Conservation (phyloP, 257 asterid species). For the Przewalskia tangutica region DNA sequence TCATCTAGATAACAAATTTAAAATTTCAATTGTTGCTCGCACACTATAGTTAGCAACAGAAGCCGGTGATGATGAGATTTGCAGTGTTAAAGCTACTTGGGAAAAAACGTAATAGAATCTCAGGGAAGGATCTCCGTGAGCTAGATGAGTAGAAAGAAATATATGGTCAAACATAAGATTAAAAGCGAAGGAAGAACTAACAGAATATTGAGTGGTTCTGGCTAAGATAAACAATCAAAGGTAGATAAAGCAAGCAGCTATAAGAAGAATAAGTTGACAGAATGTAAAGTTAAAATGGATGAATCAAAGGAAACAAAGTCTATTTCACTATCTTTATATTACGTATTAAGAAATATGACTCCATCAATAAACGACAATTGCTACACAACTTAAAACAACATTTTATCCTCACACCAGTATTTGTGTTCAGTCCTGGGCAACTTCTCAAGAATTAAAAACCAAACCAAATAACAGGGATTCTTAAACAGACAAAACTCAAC, state of each 20-base stretch:
- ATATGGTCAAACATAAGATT: background rate
- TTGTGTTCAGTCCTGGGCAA: background rate
- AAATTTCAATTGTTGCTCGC: conserved; percentile 28
- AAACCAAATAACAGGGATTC: background rate
- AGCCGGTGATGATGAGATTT: background rate
- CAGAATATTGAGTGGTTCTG: background rate
- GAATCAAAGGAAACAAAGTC: background rate
- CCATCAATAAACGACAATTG: background rate
- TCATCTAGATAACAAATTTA: background rate
- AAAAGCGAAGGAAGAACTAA: background rate
- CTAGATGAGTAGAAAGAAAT: background rate
- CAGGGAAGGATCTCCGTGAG: background rate
- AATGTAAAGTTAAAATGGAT: background rate
- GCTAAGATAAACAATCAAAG: background rate
- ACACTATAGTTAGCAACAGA: conserved; percentile 42
- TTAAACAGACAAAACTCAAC: background rate
- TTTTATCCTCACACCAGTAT: background rate
- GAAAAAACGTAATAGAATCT: background rate
- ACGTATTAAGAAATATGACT: too few relatives aligned
- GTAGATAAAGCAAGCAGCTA: background rate
- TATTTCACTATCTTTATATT: background rate
- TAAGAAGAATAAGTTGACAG: background rate
- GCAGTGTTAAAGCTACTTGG: background rate
- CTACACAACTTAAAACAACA: background rate
- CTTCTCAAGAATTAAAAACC: background rate